Percentiles rank a stretch among this genome's conserved stretches.
Evolutionary conservation across 495 filamentous ascomycete species (phyloP).

Genomic region (Alectoria sarmentosa): DNA sequence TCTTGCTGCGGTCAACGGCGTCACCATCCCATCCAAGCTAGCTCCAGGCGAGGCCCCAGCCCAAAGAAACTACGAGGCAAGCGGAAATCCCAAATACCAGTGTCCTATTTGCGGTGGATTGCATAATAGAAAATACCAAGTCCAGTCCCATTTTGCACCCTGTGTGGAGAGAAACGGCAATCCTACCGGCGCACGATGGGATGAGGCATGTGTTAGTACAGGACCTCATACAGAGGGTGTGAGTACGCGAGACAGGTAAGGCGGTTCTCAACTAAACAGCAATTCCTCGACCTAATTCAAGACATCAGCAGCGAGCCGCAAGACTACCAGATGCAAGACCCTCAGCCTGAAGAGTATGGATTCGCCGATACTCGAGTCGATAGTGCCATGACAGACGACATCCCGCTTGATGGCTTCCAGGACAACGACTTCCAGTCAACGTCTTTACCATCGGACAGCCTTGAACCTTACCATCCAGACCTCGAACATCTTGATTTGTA

Average conservation of each 20-base stretch:
- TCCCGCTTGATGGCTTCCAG: neutral
- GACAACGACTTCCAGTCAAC: neutral
- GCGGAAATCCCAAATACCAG: neutral
- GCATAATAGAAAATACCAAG: neutral
- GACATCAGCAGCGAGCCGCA: neutral
- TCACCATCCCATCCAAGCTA: neutral
- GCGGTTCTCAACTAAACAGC: neutral
- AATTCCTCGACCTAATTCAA: neutral
- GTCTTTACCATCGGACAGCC: neutral
- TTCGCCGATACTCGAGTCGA: neutral
- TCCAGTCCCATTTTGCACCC: neutral
- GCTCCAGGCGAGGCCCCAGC: neutral
- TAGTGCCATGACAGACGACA: neutral
- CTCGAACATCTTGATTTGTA: too few relatives aligned
- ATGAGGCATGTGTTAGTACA: neutral
- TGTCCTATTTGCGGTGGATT: neutral
- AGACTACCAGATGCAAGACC: neutral
- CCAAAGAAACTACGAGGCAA: neutral
- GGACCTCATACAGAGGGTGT: neutral
- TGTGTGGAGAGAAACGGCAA: neutral
- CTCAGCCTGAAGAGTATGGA: neutral
- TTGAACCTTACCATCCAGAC: neutral
- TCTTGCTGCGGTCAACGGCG: neutral
- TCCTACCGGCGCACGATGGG: neutral
- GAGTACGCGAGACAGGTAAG: neutral